A percentile compares a stretch with the other conserved stretches of the same genome.
Conservation (phyloP, 805 yeast species). For the Monosporozyma yasuniensis region DNA sequence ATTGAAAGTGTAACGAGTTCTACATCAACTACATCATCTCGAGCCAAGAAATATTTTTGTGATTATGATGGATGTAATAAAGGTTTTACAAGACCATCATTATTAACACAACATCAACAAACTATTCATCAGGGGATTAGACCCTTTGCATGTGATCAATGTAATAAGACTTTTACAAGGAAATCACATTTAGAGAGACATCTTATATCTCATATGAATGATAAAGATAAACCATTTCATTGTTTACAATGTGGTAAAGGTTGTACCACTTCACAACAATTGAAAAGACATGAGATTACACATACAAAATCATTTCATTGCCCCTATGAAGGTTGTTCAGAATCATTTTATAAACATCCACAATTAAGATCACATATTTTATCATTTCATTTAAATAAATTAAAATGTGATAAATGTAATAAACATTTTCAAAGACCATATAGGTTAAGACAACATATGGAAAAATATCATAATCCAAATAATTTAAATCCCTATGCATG, state of each 20-base stretch:
- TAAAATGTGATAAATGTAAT: constrained; percentile 56
- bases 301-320: constrained; percentile 65
- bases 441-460: constrained; percentile 56
- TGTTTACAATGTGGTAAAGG: constrained; percentile 79
- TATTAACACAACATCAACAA: constrained; percentile 72
- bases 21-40: constrained; percentile 7
- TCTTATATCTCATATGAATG: constrained; percentile 45
- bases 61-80: constrained; percentile 59
- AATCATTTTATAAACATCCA: constrained; percentile 65
- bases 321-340: constrained; percentile 50
- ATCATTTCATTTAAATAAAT: constrained; percentile 46
- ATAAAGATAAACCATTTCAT: constrained; percentile 54
- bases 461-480: constrained; percentile 51
- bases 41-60: constrained; percentile 60
- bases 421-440: constrained; percentile 56
- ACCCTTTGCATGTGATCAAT: constrained; percentile 61
- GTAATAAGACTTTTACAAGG: constrained; percentile 59
- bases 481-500: constrained; percentile 40
- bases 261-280: constrained; percentile 69
- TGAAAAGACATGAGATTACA: constrained; percentile 72
- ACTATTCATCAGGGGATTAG: constrained; percentile 63
- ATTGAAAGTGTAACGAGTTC: not conserved
- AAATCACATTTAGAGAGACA: constrained; percentile 79
- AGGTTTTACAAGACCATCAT: constrained; percentile 70
- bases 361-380: constrained; percentile 64